Percentiles rank a stretch among this genome's conserved stretches.
phyloP scores from a whole-genome alignment of 306 rosid species.

The Sechiopsis laciniata region DNA sequence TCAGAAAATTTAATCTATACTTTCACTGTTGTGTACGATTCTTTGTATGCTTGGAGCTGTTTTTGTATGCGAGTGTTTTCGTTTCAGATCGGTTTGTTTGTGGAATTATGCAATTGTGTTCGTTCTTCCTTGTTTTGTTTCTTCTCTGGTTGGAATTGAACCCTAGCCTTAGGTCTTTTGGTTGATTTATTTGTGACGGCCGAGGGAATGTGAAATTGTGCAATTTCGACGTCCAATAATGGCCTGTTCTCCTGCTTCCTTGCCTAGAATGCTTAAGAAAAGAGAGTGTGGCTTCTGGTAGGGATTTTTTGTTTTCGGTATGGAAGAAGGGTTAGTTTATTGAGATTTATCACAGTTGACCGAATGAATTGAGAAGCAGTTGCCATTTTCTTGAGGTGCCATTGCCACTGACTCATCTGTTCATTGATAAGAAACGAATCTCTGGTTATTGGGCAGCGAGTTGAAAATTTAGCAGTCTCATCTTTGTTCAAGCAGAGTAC shows the following conservation, averaged over 20 bases:
- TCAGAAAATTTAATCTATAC: neutral
- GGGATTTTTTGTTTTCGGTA: neutral
- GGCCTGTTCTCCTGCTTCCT: neutral
- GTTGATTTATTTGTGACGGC: constrained; percentile 9
- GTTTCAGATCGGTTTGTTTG: constrained; percentile 23
- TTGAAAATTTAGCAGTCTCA: neutral
- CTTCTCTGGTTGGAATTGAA: neutral
- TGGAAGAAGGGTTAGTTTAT: neutral
- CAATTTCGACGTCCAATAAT: neutral
- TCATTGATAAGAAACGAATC: neutral
- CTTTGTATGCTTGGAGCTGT: neutral
- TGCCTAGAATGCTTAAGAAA: neutral
- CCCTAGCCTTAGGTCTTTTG: constrained; percentile 14
- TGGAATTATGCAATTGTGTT: constrained; percentile 6
- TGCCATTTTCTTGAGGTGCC: constrained; percentile 7
- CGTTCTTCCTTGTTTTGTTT: neutral
- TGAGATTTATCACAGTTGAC: constrained; percentile 20
- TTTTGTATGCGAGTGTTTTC: constrained; percentile 9
- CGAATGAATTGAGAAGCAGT: neutral
- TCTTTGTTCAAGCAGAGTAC: neutral
- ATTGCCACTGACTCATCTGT: constrained; percentile 8
- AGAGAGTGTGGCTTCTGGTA: constrained; percentile 5
- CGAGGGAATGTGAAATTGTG: constrained; percentile 14
- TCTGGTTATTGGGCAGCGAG: constrained; percentile 9
- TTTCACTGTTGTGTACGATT: constrained; percentile 12